phyloP scores from a whole-genome alignment of 495 filamentous ascomycete species.

The Astrocystis sublimbata region DNA sequence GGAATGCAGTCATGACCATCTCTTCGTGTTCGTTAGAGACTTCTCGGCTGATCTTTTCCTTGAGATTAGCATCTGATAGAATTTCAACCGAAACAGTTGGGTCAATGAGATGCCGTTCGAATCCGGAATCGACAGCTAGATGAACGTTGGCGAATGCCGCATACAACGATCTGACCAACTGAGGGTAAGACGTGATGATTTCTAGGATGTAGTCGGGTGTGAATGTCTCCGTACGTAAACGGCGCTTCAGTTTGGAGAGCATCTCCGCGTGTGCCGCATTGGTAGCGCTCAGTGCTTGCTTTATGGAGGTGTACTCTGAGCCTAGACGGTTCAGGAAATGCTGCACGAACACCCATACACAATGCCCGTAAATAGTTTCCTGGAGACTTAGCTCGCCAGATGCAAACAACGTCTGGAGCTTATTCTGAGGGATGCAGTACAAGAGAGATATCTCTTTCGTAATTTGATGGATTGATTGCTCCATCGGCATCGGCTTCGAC shows the following conservation, averaged over 20 bases:
- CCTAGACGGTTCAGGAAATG: conserved; percentile 96
- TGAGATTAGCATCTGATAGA: conserved; percentile 74
- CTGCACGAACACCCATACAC: conserved; percentile 94
- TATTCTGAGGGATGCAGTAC: conserved; percentile 97
- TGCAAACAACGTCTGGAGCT: conserved; percentile 86
- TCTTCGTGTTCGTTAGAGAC: conserved; percentile 92
- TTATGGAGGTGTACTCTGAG: conserved; percentile 84
- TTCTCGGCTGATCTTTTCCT: conserved; percentile 76
- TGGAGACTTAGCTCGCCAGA: conserved; percentile 88
- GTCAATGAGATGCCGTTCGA: conserved; percentile 74
- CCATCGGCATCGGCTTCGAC: conserved; percentile 60
- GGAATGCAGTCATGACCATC: conserved; percentile 98
- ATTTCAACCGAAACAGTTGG: conserved; percentile 66
- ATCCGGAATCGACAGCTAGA: conserved; percentile 76
- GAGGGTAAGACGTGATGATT: conserved; percentile 91
- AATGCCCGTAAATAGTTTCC: conserved; percentile 96
- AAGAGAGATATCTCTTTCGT: conserved; percentile 96
- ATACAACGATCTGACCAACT: conserved; percentile 85
- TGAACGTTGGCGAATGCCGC: conserved; percentile 89
- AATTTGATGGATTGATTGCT: conserved; percentile 96
- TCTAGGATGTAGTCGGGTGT: conserved; percentile 96
- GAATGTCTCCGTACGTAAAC: conserved; percentile 93
- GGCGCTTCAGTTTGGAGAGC: conserved; percentile 92
- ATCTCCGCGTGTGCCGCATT: conserved; percentile 85
- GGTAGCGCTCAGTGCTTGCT: conserved; percentile 70